A percentile compares a stretch with the other conserved stretches of the same genome.
Evolutionary conservation across 257 asterid species (phyloP).

Genomic region (Linderniella brevidens): DNA sequence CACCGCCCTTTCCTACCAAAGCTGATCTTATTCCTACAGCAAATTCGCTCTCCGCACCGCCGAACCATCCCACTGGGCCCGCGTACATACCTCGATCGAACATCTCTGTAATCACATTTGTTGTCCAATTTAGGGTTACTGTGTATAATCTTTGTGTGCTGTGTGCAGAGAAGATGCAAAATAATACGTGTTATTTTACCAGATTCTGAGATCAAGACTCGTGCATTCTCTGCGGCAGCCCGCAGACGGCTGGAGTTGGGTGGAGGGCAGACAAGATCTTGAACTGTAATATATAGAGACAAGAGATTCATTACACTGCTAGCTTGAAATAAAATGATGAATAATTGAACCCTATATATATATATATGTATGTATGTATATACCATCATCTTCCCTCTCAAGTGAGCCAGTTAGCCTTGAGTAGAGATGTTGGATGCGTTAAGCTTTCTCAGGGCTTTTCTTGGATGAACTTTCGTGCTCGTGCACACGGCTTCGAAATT

Average conservation of each 20-base stretch:
- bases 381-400: too few relatives aligned
- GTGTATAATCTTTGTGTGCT: background rate
- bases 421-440: too few relatives aligned
- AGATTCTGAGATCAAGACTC: constrained; percentile 26
- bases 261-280: constrained; percentile 36
- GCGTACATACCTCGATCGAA: too few relatives aligned
- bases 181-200: constrained; percentile 17
- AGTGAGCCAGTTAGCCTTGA: too few relatives aligned
- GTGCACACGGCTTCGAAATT: constrained; percentile 39
- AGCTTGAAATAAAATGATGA: background rate
- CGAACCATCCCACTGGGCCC: too few relatives aligned
- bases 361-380: background rate
- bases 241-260: constrained; percentile 63
- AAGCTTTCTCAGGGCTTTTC: too few relatives aligned
- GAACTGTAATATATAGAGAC: constrained; percentile 26
- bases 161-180: background rate
- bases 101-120: background rate
- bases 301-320: background rate
- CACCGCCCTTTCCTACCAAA: too few relatives aligned
- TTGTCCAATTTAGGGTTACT: background rate
- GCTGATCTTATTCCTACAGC: too few relatives aligned
- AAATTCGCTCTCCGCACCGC: too few relatives aligned
- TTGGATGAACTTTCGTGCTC: too few relatives aligned
- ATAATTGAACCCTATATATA: background rate
- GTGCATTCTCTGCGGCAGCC: constrained; percentile 41